A percentile compares a stretch with the other conserved stretches of the same genome.
These are phyloP conservation scores for Aspergillus fijiensis DNA, from an alignment of 2,329 filamentous ascomycete genomes.

Conservation along the genomic window DNA sequence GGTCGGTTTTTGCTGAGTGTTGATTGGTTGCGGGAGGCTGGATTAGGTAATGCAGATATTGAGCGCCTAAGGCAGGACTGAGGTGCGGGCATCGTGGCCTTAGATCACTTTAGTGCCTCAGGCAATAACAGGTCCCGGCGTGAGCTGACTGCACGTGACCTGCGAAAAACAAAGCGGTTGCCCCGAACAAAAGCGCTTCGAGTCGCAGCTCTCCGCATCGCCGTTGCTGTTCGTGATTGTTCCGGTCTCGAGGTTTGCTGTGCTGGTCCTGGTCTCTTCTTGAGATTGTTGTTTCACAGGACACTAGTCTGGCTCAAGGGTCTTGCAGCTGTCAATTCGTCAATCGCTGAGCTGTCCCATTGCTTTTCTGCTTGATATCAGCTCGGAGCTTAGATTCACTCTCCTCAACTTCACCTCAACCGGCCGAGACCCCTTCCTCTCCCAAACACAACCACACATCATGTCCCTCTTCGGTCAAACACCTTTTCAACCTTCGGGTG, in stretches of 20 bases:
- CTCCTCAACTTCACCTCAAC: background rate
- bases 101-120: background rate
- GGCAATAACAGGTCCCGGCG: background rate
- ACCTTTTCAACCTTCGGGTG: slow-evolving; percentile 21
- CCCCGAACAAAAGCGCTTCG: background rate
- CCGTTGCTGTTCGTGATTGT: slow-evolving; percentile 6
- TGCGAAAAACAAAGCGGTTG: slow-evolving; percentile 18
- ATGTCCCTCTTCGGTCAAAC: slow-evolving; percentile 43
- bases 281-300: background rate
- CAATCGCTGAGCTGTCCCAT: background rate
- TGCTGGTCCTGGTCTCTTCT: background rate
- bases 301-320: too few species aligned
- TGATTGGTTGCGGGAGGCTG: slow-evolving; percentile 33
- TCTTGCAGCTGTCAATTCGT: background rate
- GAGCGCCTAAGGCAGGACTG: background rate
- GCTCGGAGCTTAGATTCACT: background rate
- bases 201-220: background rate
- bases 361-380: background rate
- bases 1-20: slow-evolving; percentile 32
- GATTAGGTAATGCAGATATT: slow-evolving; percentile 20
- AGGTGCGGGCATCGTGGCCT: too few species aligned
- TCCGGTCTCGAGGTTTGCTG: background rate
- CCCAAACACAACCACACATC: slow-evolving; percentile 3
- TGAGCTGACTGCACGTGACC: slow-evolving; percentile 14
- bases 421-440: background rate